Evolutionary conservation across 1,139 yeast genomes (phyloP).

Genomic region (Yamadazyma sp.): DNA sequence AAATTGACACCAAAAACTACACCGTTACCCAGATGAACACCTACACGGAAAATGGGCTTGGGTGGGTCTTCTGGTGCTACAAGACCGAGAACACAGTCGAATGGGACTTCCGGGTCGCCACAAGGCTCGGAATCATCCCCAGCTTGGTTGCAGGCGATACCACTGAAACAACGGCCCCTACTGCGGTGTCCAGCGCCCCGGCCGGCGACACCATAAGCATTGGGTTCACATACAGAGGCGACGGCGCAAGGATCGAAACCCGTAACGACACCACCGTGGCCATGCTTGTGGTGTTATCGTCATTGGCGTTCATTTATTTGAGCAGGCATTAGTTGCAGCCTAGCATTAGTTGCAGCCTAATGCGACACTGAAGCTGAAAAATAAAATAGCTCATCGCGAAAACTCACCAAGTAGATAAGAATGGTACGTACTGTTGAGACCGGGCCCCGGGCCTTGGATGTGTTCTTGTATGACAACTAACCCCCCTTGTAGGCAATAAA

Average conservation of each 20-base stretch:
- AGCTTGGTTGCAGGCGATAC: neutral
- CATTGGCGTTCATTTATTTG: slow-evolving; percentile 1
- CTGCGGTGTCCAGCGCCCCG: neutral
- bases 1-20: slow-evolving; percentile 18
- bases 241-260: neutral
- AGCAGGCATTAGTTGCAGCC: slow-evolving; percentile 1
- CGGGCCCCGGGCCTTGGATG: neutral
- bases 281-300: slow-evolving; percentile 1
- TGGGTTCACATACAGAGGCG: slow-evolving; percentile 4
- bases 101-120: slow-evolving; percentile 74
- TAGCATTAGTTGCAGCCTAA: no score
- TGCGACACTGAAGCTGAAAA: neutral
- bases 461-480: no score
- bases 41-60: slow-evolving; percentile 30
- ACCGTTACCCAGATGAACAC: slow-evolving; percentile 21
- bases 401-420: neutral
- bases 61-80: slow-evolving; percentile 94
- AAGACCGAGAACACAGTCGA: slow-evolving; percentile 84
- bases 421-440: neutral
- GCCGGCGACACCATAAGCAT: neutral
- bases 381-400: slow-evolving; percentile 1
- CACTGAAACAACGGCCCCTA: neutral
- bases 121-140: slow-evolving; percentile 54
- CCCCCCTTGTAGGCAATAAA: slow-evolving; percentile 40
- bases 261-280: slow-evolving; percentile 2